Percentiles rank a stretch among this genome's conserved stretches.
phyloP scores from a whole-genome alignment of 257 asterid genomes.

The Plantago ovata region DNA sequence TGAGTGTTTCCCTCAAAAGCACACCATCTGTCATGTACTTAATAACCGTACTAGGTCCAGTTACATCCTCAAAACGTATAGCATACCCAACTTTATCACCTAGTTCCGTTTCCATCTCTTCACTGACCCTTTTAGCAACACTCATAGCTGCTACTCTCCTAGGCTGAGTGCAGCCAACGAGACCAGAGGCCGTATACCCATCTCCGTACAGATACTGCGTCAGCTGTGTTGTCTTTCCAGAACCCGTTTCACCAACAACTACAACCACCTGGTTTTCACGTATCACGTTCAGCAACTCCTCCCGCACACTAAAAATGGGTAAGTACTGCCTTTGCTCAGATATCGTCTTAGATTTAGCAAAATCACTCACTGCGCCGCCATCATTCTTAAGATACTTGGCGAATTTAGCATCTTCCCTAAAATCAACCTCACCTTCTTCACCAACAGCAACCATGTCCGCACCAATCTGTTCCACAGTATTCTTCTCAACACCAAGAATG shows the following conservation, averaged over 20 bases:
- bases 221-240: conserved; percentile 94
- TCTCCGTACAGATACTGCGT: conserved; percentile 97
- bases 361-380: conserved; percentile 78
- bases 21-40: conserved; percentile 99
- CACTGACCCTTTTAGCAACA: conserved; percentile 95
- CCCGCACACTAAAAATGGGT: conserved; percentile 92
- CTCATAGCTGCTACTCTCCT: conserved; percentile 99
- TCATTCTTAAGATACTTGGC: conserved; percentile 84
- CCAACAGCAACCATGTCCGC: conserved; percentile 96
- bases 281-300: conserved; percentile 78
- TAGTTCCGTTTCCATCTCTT: conserved; percentile 93
- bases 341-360: conserved; percentile 66
- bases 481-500: conserved; percentile 93
- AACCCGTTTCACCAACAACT: conserved; percentile 98
- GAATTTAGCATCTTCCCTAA: conserved; percentile 87
- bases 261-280: conserved; percentile 96
- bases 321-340: conserved; percentile 83
- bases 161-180: conserved; percentile 97
- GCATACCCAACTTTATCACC: conserved; percentile 94
- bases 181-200: conserved; percentile 60
- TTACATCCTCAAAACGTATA: conserved; percentile 94
- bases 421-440: conserved; percentile 94
- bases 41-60: conserved; percentile 78
- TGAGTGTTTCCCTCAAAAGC: conserved; percentile 83
- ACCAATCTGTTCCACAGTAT: conserved; percentile 88